Evolutionary conservation across 2,329 filamentous ascomycete genomes (phyloP), one percentile per base, ranked within the genome.

Genomic region (Penicillium polonicum): DNA sequence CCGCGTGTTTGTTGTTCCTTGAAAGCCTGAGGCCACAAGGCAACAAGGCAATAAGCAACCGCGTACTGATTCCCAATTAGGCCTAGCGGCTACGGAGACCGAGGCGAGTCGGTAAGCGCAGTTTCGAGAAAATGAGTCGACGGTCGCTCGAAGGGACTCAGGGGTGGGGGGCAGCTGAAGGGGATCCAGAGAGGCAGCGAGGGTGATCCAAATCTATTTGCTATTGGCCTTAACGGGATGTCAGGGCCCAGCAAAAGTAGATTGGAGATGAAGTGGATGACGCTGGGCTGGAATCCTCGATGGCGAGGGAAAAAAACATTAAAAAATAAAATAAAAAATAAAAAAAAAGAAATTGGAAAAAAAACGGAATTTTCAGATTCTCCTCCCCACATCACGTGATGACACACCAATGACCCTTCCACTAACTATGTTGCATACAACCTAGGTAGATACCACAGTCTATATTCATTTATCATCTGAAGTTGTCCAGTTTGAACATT

Each of bases 1-100:
- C 45, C 56, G 54, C 54, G 65, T 62, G 65, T 67, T 67, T 67
- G 65, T 64, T 66, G 61, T 67, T 66, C 63, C 60, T 36, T 38
- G 33, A 35, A 21, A 23, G 63, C 57, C 62, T 57, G 29, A 64
- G 59, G 57, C 58, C 52, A 36, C 29, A 46, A 60, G 57, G 57
- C 55, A 45, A 17, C 35, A 38, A 62, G 61, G 59, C 60, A 54
- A 19, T 3, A 36, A 57, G 25, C 52, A 43, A 35, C 36, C 19
- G 23, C 29, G 19, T 49, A 39, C 13, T 25, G 31, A 29, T 27
- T 57, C 54, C 64, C 44, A 54, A 66, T 60, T 8, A 9, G 61
- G 65, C 7, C 59, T 67, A 67, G 65, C 55, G 64, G 61, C 60
- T 67, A 64, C 65, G 64, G 62, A 48, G 59, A 58, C 57, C 64